A percentile compares a stretch with the other conserved stretches of the same genome.
Evolutionary conservation across 139 green algal genomes (phyloP).

Genomic region (Deuterostichococcus epilithicus): DNA sequence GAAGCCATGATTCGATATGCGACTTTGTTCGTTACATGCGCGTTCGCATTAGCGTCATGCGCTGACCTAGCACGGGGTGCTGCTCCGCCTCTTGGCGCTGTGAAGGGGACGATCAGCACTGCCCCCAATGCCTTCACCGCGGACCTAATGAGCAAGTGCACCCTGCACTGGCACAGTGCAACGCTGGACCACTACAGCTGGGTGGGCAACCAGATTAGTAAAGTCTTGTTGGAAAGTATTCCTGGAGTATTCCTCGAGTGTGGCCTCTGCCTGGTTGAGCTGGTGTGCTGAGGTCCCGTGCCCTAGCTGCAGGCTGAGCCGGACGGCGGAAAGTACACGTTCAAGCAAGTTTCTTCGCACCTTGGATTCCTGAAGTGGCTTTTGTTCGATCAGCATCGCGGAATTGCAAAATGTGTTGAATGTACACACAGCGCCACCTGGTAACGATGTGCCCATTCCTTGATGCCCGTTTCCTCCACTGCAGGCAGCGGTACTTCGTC

Average conservation of each 20-base stretch:
- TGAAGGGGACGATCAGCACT: not conserved
- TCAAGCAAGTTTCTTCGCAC: not conserved
- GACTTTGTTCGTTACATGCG: no score
- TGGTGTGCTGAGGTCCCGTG: no score
- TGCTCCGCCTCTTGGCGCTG: not conserved
- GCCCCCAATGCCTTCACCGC: not conserved
- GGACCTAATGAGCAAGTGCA: conserved; percentile 24
- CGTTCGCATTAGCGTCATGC: no score
- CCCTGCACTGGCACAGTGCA: conserved; percentile 42
- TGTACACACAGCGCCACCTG: not conserved
- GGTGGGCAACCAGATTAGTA: conserved; percentile 18
- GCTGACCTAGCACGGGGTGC: no score
- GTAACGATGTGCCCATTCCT: not conserved
- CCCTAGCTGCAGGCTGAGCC: not conserved
- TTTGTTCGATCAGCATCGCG: not conserved
- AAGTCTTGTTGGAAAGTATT: no score
- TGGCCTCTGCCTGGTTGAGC: no score
- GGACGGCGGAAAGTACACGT: not conserved
- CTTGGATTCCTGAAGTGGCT: not conserved
- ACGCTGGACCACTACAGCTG: conserved; percentile 72
- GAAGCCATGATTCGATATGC: no score
- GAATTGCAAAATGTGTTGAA: not conserved
- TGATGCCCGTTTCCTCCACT: conserved; percentile 19
- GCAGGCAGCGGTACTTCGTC: conserved; percentile 75
- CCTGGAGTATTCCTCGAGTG: no score